A percentile compares a stretch with the other conserved stretches of the same genome.
phyloP scores from a whole-genome alignment of 441 rosid species.

The Brassica balearica region DNA sequence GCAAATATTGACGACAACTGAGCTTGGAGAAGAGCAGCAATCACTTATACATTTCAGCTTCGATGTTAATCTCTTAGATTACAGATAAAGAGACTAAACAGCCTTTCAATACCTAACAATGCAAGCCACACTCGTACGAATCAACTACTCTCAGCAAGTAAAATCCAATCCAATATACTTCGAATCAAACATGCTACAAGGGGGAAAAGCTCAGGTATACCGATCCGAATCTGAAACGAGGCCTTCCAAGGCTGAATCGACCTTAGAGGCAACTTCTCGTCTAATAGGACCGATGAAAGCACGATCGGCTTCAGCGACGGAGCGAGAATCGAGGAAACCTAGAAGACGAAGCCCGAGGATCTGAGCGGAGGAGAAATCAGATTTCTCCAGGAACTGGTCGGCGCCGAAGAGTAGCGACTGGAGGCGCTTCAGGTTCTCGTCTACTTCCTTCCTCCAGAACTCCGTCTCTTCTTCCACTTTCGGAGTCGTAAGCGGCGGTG shows the following conservation, averaged over 20 bases:
- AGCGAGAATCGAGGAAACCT: constrained; percentile 88
- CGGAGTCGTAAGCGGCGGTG: constrained; percentile 33
- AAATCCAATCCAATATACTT: not conserved
- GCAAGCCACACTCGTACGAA: too few relatives aligned
- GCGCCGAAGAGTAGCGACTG: constrained; percentile 85
- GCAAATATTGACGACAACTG: too few relatives aligned
- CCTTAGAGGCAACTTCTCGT: constrained; percentile 65
- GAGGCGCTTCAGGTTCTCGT: constrained; percentile 81
- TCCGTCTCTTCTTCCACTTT: constrained; percentile 40
- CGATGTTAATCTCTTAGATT: constrained; percentile 11
- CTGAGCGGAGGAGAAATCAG: constrained; percentile 74
- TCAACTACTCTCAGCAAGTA: too few relatives aligned
- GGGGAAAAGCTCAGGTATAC: constrained; percentile 48
- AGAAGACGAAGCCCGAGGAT: constrained; percentile 81
- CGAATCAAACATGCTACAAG: constrained; percentile 14
- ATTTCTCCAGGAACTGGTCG: constrained; percentile 70
- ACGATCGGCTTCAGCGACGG: constrained; percentile 61
- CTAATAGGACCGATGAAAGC: constrained; percentile 69
- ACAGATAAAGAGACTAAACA: too few relatives aligned
- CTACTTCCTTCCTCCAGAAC: constrained; percentile 79
- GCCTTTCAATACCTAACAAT: too few relatives aligned
- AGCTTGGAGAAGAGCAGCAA: constrained; percentile 4
- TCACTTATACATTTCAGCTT: constrained; percentile 1
- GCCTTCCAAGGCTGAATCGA: constrained; percentile 62
- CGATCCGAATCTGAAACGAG: constrained; percentile 77